Base-by-base conservation (phyloP, 2,329 filamentous ascomycete genomes). In the Epichloe festucae region DNA sequence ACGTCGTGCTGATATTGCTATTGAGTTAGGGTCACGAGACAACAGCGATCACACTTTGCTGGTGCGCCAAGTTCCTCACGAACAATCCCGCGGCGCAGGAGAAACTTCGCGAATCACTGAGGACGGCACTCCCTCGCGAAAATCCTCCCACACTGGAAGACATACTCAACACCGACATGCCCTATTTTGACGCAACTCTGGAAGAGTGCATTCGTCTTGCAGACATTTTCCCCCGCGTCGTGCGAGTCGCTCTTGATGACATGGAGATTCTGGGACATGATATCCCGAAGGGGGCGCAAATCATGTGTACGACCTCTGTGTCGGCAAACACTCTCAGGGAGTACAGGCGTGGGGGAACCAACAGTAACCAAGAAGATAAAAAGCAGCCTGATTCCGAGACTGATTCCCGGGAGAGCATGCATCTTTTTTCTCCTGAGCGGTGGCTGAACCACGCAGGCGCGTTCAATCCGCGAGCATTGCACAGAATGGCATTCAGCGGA, bases 21-120 rank as follows among this genome's bases (percentile, higher is more conserved):
- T 34, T 2, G n/a, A 14, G 1, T 17, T 36, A 56, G 53, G 59
- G 60, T 10, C 57, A 62, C 36, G 61, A 63, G 10, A 59, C 61
- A 1, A 59, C 59, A 0, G 48, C 51, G 10, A 54, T 53, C 15
- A 53, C 57, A 3, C 47, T 62, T 4, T 48, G 44, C 38, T 63
- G 58, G 55, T 47, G 46, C 6, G 38, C 54, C 21, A 63, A 61
- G 51, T 54, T 58, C 27, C 43, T 62, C 10, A 48, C 52, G 15
- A 53, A 54, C 17, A 49, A 57, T 19, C 53, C 54, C 5, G 21
- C 36, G 6, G 45, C 39, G 5, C 60, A 62, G 41, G 27, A 38
- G 0, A 51, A 50, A 7, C 53, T 68, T 5, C 62, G 58, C 0
- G 49, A 50, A 0, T 55, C 55, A 0, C 42, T 66, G 1, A 54